Conservation (phyloP, 768 basidiomycete species). For the Podaxis sp. region DNA sequence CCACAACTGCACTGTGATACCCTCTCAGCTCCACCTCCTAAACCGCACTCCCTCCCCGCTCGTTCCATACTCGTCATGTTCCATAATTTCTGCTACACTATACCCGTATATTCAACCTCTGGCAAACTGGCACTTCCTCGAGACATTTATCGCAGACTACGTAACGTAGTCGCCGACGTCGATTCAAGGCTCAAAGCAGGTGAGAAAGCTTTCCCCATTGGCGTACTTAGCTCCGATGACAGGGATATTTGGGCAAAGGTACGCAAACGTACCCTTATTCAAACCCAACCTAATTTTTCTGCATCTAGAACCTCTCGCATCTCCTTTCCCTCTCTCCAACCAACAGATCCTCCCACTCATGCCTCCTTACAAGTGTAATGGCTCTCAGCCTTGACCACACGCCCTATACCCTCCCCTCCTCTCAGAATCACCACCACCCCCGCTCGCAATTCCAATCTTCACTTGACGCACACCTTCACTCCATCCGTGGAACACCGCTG, state of each 20-base stretch:
- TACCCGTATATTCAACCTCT: conserved; percentile 60
- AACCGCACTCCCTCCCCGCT: conserved; percentile 42
- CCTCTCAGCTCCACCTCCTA: conserved; percentile 48
- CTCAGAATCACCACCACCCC: conserved; percentile 25
- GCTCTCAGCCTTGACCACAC: conserved; percentile 80
- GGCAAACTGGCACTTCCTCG: conserved; percentile 33
- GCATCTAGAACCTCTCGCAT: conserved; percentile 63
- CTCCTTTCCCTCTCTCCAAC: conserved; percentile 64
- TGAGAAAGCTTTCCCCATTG: conserved; percentile 61
- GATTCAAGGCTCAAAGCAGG: conserved; percentile 45
- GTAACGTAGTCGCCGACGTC: conserved; percentile 57
- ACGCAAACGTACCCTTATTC: conserved; percentile 23
- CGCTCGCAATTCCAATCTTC: conserved; percentile 34
- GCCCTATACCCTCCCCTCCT: conserved; percentile 44
- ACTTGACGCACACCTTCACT: conserved; percentile 74
- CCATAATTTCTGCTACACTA: conserved; percentile 76
- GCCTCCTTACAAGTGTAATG: conserved; percentile 75
- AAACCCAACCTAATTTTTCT: conserved; percentile 4
- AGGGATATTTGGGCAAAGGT: conserved; percentile 84
- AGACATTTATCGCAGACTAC: conserved; percentile 45
- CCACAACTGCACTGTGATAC: conserved; percentile 68
- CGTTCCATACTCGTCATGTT: conserved; percentile 68
- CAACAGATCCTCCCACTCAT: conserved; percentile 61
- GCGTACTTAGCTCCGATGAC: conserved; percentile 75
- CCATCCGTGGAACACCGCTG: conserved; percentile 60